phyloP scores from a whole-genome alignment of 768 basidiomycete genomes.

The Amanita pseudoporphyria region DNA sequence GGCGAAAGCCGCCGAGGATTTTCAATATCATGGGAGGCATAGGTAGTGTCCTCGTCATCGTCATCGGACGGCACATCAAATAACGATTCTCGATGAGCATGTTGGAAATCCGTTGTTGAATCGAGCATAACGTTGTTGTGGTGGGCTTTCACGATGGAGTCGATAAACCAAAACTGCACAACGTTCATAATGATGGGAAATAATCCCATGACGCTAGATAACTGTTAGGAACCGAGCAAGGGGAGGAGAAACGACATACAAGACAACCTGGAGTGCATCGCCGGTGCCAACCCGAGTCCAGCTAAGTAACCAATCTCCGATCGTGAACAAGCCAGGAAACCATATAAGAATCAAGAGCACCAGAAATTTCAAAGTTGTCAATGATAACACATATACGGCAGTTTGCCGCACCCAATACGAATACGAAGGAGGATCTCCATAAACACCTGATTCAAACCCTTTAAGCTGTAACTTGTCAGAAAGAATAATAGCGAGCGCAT shows the following conservation, averaged over 20 bases:
- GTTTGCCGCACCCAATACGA: conserved; percentile 70
- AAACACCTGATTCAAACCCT: conserved; percentile 81
- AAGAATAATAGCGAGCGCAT: conserved; percentile 52
- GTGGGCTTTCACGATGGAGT: conserved; percentile 78
- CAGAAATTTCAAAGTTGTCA: conserved; percentile 85
- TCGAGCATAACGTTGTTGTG: conserved; percentile 28
- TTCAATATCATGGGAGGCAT: conserved; percentile 33
- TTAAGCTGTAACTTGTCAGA: conserved; percentile 55
- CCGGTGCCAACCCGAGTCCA: conserved; percentile 62
- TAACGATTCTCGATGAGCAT: conserved; percentile 50
- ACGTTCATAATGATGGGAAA: conserved; percentile 88
- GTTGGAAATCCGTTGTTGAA: conserved; percentile 26
- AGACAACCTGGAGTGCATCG: conserved; percentile 65
- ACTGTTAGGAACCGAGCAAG: conserved; percentile 1
- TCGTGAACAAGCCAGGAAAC: conserved; percentile 57
- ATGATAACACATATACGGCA: conserved; percentile 69
- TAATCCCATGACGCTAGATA: conserved; percentile 72
- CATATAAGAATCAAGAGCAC: conserved; percentile 69
- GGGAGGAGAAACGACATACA: conserved; percentile 41
- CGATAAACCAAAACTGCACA: conserved; percentile 91
- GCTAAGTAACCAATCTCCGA: conserved; percentile 83
- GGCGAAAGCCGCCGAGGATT: conserved; percentile 26
- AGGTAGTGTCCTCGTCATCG: conserved; percentile 44
- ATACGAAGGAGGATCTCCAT: conserved; percentile 75
- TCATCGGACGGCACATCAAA: conserved; percentile 43